Evolutionary conservation across 1,284 basidiomycete genomes (phyloP).

Genomic region (Ceratobasidium sp.): DNA sequence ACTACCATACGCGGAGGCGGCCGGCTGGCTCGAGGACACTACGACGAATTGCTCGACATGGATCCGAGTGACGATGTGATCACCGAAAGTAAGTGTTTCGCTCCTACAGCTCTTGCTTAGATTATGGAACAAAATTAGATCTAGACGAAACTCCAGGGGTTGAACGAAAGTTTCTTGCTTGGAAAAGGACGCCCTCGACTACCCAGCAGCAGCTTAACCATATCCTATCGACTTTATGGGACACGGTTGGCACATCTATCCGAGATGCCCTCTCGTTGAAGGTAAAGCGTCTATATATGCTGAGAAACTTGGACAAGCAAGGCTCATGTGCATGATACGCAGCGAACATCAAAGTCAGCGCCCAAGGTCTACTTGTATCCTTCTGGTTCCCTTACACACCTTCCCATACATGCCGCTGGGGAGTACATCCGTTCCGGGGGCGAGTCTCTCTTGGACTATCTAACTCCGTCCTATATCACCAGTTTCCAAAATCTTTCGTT

Average conservation of each 20-base stretch:
- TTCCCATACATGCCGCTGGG: slow-evolving; percentile 30
- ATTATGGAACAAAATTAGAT: neutral
- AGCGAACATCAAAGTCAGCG: neutral
- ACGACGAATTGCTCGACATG: neutral
- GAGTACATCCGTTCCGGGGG: neutral
- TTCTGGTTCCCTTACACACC: slow-evolving; percentile 2
- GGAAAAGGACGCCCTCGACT: neutral
- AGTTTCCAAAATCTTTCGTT: slow-evolving; percentile 18
- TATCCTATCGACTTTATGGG: slow-evolving; percentile 2
- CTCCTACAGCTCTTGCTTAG: neutral
- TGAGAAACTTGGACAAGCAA: neutral
- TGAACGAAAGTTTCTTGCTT: slow-evolving; percentile 8
- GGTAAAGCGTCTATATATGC: neutral
- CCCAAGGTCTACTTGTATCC: slow-evolving; percentile 27
- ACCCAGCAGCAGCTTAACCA: neutral
- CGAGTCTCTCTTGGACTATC: slow-evolving; percentile 21
- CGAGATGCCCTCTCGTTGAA: slow-evolving; percentile 6
- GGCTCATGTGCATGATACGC: neutral
- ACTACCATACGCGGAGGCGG: neutral
- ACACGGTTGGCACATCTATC: slow-evolving; percentile 9
- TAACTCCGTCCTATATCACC: slow-evolving; percentile 21
- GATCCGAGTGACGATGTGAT: neutral
- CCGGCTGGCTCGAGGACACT: neutral
- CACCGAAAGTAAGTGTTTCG: neutral
- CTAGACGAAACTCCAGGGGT: neutral